Conservation (phyloP, 2,329 filamentous ascomycete genomes). For the Cadophora sp. region DNA sequence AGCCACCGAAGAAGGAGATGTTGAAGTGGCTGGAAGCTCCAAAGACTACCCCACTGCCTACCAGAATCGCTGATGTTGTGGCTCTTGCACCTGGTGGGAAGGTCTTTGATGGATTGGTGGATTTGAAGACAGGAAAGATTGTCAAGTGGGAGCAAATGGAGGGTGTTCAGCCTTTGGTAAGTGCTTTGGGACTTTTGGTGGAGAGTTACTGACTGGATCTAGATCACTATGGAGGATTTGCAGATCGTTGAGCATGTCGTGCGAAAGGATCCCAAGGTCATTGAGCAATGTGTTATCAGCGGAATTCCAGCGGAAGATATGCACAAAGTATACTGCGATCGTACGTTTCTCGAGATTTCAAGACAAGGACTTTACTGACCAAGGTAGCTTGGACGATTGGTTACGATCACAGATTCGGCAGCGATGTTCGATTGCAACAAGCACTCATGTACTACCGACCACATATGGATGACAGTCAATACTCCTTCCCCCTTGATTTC, state of each 20-base stretch:
- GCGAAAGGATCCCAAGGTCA: constrained; percentile 82
- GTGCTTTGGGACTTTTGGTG: constrained; percentile 35
- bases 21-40: constrained; percentile 76
- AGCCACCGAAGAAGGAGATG: constrained; percentile 88
- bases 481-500: constrained; percentile 91
- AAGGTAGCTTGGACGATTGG: constrained; percentile 85
- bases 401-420: constrained; percentile 90
- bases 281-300: constrained; percentile 85
- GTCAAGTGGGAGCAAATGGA: constrained; percentile 76
- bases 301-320: constrained; percentile 85
- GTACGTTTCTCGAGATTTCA: constrained; percentile 49
- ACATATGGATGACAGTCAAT: constrained; percentile 84
- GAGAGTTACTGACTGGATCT: constrained; percentile 25
- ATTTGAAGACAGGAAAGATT: constrained; percentile 71
- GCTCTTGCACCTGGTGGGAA: constrained; percentile 80
- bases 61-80: constrained; percentile 80
- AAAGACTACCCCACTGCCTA: constrained; percentile 64
- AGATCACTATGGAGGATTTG: constrained; percentile 92
- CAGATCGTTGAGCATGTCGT: constrained; percentile 78
- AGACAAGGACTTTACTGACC: constrained; percentile 29
- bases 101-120: constrained; percentile 83
- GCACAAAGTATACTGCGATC: constrained; percentile 96
- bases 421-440: constrained; percentile 80
- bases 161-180: constrained; percentile 80
- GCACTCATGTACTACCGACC: constrained; percentile 96